Conservation (phyloP, 345 rosid genomes). For the Euphorbia pulcherrima region DNA sequence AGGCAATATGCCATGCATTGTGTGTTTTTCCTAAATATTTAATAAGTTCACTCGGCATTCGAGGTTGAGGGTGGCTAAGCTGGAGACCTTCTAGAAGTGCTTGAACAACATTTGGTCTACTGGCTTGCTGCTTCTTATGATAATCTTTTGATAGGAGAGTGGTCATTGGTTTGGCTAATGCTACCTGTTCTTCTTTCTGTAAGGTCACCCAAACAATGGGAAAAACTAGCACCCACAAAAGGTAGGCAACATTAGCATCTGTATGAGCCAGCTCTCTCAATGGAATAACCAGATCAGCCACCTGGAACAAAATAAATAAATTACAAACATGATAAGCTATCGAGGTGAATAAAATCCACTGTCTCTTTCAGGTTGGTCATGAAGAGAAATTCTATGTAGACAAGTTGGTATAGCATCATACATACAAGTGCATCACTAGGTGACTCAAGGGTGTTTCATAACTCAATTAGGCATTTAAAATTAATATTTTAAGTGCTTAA, state of each 20-base stretch:
- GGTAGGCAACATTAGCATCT: conserved; percentile 94
- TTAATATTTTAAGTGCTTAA: too few relatives aligned
- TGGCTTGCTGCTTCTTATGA: conserved; percentile 94
- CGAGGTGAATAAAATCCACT: background rate
- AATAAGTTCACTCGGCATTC: conserved; percentile 97
- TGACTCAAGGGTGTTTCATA: too few relatives aligned
- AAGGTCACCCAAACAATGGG: conserved; percentile 97
- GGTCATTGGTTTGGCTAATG: conserved; percentile 88
- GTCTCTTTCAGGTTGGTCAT: background rate
- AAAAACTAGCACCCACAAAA: conserved; percentile 96
- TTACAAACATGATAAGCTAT: background rate
- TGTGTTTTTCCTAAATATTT: conserved; percentile 93
- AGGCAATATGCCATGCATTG: conserved; percentile 95
- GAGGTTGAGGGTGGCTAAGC: conserved; percentile 97
- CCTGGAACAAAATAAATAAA: conserved; percentile 37
- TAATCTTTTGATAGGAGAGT: conserved; percentile 79
- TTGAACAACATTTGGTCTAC: conserved; percentile 97
- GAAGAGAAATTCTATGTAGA: background rate
- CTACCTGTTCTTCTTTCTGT: conserved; percentile 78
- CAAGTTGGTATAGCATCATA: background rate
- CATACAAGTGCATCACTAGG: background rate
- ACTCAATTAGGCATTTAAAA: too few relatives aligned
- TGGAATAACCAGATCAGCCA: conserved; percentile 82
- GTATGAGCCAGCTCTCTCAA: conserved; percentile 91
- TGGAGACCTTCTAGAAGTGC: conserved; percentile 98